Base-by-base conservation (phyloP, 768 basidiomycete species). In the Leccinum arenicola region DNA sequence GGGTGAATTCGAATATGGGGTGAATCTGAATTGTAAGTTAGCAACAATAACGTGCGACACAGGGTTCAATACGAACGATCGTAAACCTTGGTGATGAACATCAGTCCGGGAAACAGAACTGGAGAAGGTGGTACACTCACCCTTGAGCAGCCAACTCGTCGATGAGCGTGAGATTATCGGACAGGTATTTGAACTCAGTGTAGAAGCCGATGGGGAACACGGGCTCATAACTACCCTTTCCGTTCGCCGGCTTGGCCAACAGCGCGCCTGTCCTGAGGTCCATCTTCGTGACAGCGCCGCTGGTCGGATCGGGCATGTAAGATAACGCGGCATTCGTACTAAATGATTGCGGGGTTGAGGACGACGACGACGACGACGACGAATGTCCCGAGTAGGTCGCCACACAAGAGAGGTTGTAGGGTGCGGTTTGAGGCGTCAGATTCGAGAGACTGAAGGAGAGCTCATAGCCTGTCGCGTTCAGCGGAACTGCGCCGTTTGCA, bases 1-100 rank as follows among this genome's bases (percentile, higher is more conserved):
- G 86, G 80, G 65, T 79, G 61, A 83, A 87, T 2, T 82, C 75
- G 1, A 91, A 89, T 17, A 91, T 78, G 1, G 88, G 85, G 66
- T 93, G 90, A 17, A 91, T 75, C 85, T 80, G 45, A 31, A 12
- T 25, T 17, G 11, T 45, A 15, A n/a, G 57, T 70, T 15, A 70
- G 56, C 12, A 9, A 55, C 15, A 33, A 47, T 17, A 29, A 10
- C 8, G n/a, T 11, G 47, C 2, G 2, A 23, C 17, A 52, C 17
- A 3, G 15, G 5, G 25, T n/a, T 19, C 19, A 3, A 53, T 57
- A 70, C 77, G 52, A 51, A 79, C 78, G 15, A 78, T 65, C 10
- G 60, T 59, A 43, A 61, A 61, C n/a, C 60, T 62, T 25, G 48
- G 50, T 19, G 17, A 8, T 25, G 43, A 52, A 50, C 17, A 61